A percentile compares a stretch with the other conserved stretches of the same genome.
phyloP scores from a whole-genome alignment of 768 basidiomycete genomes.

The Leccinum arenicola region DNA sequence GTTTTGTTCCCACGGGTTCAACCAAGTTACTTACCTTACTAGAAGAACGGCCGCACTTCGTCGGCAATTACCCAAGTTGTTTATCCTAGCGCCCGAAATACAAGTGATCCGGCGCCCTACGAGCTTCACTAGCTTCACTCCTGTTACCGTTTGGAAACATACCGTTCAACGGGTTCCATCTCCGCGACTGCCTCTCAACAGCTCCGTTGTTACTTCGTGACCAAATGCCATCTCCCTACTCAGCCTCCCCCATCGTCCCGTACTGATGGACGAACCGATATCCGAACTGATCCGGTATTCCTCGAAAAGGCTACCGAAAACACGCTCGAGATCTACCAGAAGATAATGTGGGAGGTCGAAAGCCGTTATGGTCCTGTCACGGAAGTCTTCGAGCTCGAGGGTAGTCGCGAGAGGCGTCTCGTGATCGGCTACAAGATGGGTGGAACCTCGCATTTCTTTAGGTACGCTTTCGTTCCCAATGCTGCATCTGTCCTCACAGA shows the following conservation, averaged over 20 bases:
- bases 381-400: conserved; percentile 94
- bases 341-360: conserved; percentile 85
- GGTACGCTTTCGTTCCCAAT: conserved; percentile 35
- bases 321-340: conserved; percentile 90
- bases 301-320: conserved; percentile 91
- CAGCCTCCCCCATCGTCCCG: conserved; percentile 39
- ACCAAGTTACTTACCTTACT: background rate
- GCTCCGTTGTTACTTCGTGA: conserved; percentile 95
- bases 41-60: too few species aligned
- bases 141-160: conserved; percentile 94
- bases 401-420: conserved; percentile 81
- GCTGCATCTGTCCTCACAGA: conserved; percentile 2
- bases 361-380: conserved; percentile 89
- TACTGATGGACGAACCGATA: conserved; percentile 70
- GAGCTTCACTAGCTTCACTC: conserved; percentile 32
- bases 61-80: too few species aligned
- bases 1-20: too few species aligned
- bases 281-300: conserved; percentile 80
- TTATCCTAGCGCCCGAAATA: too few species aligned
- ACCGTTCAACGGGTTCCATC: conserved; percentile 85
- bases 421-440: conserved; percentile 99
- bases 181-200: conserved; percentile 87
- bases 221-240: conserved; percentile 83
- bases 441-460: conserved; percentile 81
- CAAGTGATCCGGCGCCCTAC: too few species aligned